These are phyloP conservation scores for Setaria viridis DNA, from an alignment of 202 grass and related monocot genomes.

Conservation along the genomic window DNA sequence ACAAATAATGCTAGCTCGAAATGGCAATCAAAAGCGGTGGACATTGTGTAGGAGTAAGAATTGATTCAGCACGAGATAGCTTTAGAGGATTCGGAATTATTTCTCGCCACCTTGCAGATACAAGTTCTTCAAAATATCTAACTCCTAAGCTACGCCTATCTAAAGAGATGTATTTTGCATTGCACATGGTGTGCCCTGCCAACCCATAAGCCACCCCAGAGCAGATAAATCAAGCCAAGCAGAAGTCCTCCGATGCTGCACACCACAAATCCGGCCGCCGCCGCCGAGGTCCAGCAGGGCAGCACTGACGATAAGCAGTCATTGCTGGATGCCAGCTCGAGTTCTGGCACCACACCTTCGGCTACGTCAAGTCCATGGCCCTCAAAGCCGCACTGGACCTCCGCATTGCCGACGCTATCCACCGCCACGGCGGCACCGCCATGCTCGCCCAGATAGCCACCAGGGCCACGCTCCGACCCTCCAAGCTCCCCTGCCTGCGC, in stretches of 20 bases:
- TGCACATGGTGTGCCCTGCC: not conserved
- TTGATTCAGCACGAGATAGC: too few relatives aligned
- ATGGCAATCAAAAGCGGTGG: too few relatives aligned
- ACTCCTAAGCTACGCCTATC: too few relatives aligned
- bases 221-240: not conserved
- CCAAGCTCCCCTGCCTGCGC: constrained; percentile 39
- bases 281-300: not conserved
- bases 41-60: too few relatives aligned
- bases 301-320: not conserved
- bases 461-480: constrained; percentile 1
- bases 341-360: constrained; percentile 50
- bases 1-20: too few relatives aligned
- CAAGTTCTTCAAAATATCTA: too few relatives aligned
- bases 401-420: constrained; percentile 58
- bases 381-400: constrained; percentile 72
- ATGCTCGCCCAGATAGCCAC: constrained; percentile 43
- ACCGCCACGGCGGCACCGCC: constrained; percentile 44
- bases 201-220: not conserved
- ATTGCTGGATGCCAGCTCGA: constrained; percentile 50
- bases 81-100: too few relatives aligned
- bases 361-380: constrained; percentile 56
- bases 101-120: too few relatives aligned
- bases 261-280: too few relatives aligned
- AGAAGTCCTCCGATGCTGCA: not conserved
- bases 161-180: not conserved